Evolutionary conservation across 1,139 yeast genomes (phyloP), one percentile per base, ranked within the genome.

Genomic region (Arxiozyma heterogenica): DNA sequence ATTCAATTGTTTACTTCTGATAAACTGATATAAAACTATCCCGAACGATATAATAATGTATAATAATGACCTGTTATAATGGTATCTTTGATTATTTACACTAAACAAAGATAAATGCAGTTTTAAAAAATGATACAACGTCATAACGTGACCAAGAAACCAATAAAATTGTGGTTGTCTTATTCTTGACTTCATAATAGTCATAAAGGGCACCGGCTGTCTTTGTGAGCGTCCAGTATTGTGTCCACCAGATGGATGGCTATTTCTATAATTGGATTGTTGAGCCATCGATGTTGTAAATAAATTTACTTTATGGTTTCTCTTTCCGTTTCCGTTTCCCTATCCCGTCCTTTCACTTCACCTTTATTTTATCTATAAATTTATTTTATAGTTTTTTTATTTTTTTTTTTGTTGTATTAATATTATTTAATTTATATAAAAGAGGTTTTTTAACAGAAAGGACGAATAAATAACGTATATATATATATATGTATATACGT

Each of bases 141-240:
- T 60, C 49, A 65, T 53, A 22, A 62, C 58, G 53, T 66, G 69
- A 21, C 69, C 68, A 23, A 65, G 41, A 52, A 66, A 66, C 70
- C 70, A 66, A 55, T 65, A 65, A 53, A 66, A 66, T 55, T 66
- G 70, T 5, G 70, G 70, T 52, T 65, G 69, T 47, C 58, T 64
- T 23, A 65, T 47, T 47, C 67, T 57, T 18, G 67, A 58, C 50
- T 57, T 59, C 38, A 65, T 44, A 27, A 63, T 54, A 25, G 59
- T 59, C 46, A 52, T 49, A 46, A 63, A 57, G 3, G 67, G 62
- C n/a, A 63, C 61, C 22, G 27, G 46, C 9, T 22, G n/a, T 48
- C 49, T 38, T 46, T 41, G 22, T 7, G 15, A n/a, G 15, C 30
- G 27, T 21, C 30, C 22, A 25, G 20, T 25, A 25, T 22, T 8